Conservation (phyloP, 805 yeast genomes). For the Novakomyces olei region DNA sequence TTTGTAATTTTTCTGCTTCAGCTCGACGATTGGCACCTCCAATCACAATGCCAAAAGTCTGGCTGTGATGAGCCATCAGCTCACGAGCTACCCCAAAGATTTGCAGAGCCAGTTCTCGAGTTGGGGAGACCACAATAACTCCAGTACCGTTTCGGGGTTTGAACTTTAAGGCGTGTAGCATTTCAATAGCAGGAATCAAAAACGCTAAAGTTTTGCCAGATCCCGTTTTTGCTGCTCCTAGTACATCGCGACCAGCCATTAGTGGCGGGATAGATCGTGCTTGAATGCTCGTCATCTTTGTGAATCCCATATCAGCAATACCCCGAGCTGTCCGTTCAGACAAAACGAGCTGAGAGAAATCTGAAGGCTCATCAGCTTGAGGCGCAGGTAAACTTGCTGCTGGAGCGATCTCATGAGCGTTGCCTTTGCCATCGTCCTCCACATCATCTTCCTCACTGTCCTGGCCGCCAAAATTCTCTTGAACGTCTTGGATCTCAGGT, state of each 20-base stretch:
- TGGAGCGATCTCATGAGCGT: too few species aligned
- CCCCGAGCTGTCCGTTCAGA: constrained; percentile 70
- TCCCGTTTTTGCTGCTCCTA: constrained; percentile 99
- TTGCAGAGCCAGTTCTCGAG: constrained; percentile 92
- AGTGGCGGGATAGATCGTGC: constrained; percentile 90
- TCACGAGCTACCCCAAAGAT: constrained; percentile 96
- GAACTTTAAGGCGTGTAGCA: constrained; percentile 70
- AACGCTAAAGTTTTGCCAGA: constrained; percentile 96
- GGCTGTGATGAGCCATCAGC: constrained; percentile 70
- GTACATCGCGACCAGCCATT: constrained; percentile 86
- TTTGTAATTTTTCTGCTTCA: constrained; percentile 81
- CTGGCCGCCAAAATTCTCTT: too few species aligned
- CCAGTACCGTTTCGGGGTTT: constrained; percentile 98
- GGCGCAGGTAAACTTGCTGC: constrained; percentile 11
- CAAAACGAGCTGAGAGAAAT: constrained; percentile 34
- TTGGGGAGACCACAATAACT: constrained; percentile 85
- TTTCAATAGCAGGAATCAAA: constrained; percentile 83
- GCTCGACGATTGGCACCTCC: constrained; percentile 97
- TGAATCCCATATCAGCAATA: constrained; percentile 71
- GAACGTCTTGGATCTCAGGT: not conserved
- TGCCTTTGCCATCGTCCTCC: too few species aligned
- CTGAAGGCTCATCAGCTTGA: constrained; percentile 10
- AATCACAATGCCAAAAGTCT: constrained; percentile 87
- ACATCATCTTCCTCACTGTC: too few species aligned
- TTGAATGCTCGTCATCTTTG: constrained; percentile 82